These are phyloP conservation scores for Stemphylium lycopersici DNA, from an alignment of 2,329 filamentous ascomycete species.

Conservation along the genomic window DNA sequence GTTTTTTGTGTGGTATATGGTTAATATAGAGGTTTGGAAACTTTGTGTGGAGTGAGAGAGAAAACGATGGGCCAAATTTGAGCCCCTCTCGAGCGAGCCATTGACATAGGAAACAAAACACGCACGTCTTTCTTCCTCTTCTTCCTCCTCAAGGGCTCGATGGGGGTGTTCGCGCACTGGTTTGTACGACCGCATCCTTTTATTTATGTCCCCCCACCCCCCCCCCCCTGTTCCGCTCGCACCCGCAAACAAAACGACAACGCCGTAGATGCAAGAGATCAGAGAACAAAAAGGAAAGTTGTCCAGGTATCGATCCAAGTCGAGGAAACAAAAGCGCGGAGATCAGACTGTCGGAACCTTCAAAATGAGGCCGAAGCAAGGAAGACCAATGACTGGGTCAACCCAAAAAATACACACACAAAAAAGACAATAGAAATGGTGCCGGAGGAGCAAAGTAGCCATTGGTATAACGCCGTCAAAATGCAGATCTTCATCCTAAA, in stretches of 20 bases:
- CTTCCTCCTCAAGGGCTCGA: neutral
- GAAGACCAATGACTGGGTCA: slow-evolving; percentile 10
- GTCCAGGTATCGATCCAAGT: slow-evolving; percentile 17
- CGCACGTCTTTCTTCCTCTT: neutral
- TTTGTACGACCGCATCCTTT: neutral
- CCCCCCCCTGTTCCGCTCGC: too few species aligned
- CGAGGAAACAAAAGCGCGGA: slow-evolving; percentile 10
- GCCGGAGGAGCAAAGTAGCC: slow-evolving; percentile 12
- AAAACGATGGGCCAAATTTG: too few species aligned
- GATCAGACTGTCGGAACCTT: slow-evolving; percentile 15
- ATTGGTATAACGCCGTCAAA: slow-evolving; percentile 14
- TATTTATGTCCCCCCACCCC: neutral
- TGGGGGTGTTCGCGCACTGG: neutral
- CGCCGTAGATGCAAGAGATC: slow-evolving; percentile 15
- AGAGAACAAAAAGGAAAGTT: slow-evolving; percentile 9
- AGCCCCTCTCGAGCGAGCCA: too few species aligned
- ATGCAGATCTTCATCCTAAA: slow-evolving; percentile 17
- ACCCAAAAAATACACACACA: slow-evolving; percentile 6
- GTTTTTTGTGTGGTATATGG: too few species aligned
- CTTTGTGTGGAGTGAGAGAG: too few species aligned
- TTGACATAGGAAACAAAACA: too few species aligned
- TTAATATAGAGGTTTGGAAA: too few species aligned
- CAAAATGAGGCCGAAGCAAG: slow-evolving; percentile 8
- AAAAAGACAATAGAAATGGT: slow-evolving; percentile 12
- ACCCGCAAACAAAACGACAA: slow-evolving; percentile 3